These are phyloP conservation scores for Metschnikowia peoriensis DNA, from an alignment of 805 yeast species.

Conservation along the genomic window DNA sequence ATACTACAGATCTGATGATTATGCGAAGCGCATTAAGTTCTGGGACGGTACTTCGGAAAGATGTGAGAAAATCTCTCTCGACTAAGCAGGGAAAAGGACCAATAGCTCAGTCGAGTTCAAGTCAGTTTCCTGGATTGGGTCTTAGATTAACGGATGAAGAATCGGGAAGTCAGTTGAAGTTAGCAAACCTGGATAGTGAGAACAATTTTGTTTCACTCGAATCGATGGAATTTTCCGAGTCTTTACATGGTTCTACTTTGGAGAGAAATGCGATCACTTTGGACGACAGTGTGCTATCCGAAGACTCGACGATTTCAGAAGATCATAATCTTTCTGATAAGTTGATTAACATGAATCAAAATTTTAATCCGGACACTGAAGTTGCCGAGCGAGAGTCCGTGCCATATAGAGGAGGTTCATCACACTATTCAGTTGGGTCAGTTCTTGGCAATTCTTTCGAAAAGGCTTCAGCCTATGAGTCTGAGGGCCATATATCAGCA, in stretches of 20 bases:
- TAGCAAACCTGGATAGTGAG: slow-evolving; percentile 1
- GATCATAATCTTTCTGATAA: slow-evolving; percentile 13
- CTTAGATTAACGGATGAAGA: slow-evolving; percentile 4
- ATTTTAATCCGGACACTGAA: slow-evolving; percentile 1
- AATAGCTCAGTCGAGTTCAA: slow-evolving; percentile 23
- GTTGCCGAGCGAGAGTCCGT: background rate
- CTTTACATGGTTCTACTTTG: slow-evolving; percentile 21
- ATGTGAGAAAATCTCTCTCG: slow-evolving; percentile 6
- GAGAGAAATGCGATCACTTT: slow-evolving; percentile 24
- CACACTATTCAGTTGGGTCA: background rate
- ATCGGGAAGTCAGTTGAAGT: background rate
- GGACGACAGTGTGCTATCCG: slow-evolving; percentile 19
- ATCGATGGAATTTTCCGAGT: slow-evolving; percentile 17
- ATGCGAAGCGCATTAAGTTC: slow-evolving; percentile 13
- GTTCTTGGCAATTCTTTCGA: background rate
- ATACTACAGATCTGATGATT: slow-evolving; percentile 8
- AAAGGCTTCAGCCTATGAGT: background rate
- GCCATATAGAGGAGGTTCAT: background rate
- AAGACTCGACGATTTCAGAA: slow-evolving; percentile 23
- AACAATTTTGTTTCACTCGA: slow-evolving; percentile 22
- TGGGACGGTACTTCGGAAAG: slow-evolving; percentile 16
- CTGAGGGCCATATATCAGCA: background rate
- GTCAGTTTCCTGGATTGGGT: slow-evolving; percentile 28
- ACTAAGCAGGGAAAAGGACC: slow-evolving; percentile 18
- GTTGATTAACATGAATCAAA: slow-evolving; percentile 8